A percentile compares a stretch with the other conserved stretches of the same genome.
Conservation (phyloP, 164 flowering plant genomes). For the Vitis cinerea region DNA sequence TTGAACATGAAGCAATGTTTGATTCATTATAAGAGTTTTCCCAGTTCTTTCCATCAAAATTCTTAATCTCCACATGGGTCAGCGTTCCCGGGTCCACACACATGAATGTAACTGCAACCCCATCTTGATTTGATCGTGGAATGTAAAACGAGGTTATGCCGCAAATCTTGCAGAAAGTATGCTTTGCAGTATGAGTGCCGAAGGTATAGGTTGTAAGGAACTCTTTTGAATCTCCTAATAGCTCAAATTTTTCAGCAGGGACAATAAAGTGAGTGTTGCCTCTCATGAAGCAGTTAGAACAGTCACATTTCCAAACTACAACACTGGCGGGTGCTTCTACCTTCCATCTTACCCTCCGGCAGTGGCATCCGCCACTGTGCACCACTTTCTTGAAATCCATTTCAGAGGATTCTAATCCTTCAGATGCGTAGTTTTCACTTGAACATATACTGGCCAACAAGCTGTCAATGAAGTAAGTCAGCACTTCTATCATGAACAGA, state of each 20-base stretch:
- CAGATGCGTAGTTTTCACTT: not conserved
- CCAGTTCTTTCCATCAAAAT: constrained; percentile 77
- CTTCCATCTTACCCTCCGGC: constrained; percentile 67
- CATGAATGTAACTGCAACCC: constrained; percentile 54
- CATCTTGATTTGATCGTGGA: constrained; percentile 85
- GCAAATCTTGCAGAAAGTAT: constrained; percentile 82
- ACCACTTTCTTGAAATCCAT: constrained; percentile 35
- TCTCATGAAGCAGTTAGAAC: constrained; percentile 79
- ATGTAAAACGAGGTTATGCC: constrained; percentile 87
- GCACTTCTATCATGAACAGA: too few relatives aligned
- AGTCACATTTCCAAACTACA: constrained; percentile 79
- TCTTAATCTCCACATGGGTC: constrained; percentile 60
- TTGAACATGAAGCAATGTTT: constrained; percentile 60
- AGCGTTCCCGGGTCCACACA: constrained; percentile 84
- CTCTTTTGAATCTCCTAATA: constrained; percentile 54
- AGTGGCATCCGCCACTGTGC: constrained; percentile 91
- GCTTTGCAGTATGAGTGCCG: constrained; percentile 86
- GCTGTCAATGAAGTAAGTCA: too few relatives aligned
- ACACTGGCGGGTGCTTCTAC: constrained; percentile 60
- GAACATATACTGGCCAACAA: too few relatives aligned
- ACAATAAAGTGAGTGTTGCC: constrained; percentile 77
- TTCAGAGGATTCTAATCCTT: constrained; percentile 1
- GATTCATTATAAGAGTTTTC: constrained; percentile 44
- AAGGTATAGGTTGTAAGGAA: constrained; percentile 82
- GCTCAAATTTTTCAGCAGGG: constrained; percentile 59